A percentile compares a stretch with the other conserved stretches of the same genome.
phyloP scores from a whole-genome alignment of 2,329 filamentous ascomycete species.

The Talaromyces atroroseus region DNA sequence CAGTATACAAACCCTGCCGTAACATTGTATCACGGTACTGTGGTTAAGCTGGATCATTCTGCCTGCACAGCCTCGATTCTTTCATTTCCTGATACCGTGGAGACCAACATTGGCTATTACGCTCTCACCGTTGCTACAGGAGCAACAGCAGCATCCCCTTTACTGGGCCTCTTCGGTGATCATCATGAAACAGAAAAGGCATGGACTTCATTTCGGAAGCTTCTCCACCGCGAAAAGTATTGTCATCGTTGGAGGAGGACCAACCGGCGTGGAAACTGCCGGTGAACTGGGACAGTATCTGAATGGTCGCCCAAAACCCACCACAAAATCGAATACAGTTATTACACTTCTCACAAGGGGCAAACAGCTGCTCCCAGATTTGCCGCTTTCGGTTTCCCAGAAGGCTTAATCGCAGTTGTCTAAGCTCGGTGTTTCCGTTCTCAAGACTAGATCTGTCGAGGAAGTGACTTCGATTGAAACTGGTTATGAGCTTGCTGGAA shows the following conservation, averaged over 20 bases:
- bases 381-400: conserved; percentile 35
- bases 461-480: conserved; percentile 26
- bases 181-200: conserved; percentile 26
- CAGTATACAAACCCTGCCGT: conserved; percentile 37
- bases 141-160: conserved; percentile 41
- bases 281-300: conserved; percentile 49
- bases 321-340: conserved; percentile 24
- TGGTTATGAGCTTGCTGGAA: conserved; percentile 19
- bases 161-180: conserved; percentile 37
- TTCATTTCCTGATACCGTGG: conserved; percentile 17
- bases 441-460: conserved; percentile 39
- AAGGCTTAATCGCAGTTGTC: conserved; percentile 41
- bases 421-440: conserved; percentile 44
- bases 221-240: conserved; percentile 40
- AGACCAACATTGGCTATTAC: conserved; percentile 32
- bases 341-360: conserved; percentile 44
- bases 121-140: conserved; percentile 49
- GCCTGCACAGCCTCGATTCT: conserved; percentile 21
- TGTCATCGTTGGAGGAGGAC: conserved; percentile 28
- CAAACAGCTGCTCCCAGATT: conserved; percentile 36
- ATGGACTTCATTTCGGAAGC: conserved; percentile 39
- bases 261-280: conserved; percentile 42
- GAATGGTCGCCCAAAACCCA: conserved; percentile 35
- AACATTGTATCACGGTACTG: conserved; percentile 41
- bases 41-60: conserved; percentile 16